Base-by-base conservation (phyloP, 2,329 filamentous ascomycete genomes). In the Diaporthe vexans region DNA sequence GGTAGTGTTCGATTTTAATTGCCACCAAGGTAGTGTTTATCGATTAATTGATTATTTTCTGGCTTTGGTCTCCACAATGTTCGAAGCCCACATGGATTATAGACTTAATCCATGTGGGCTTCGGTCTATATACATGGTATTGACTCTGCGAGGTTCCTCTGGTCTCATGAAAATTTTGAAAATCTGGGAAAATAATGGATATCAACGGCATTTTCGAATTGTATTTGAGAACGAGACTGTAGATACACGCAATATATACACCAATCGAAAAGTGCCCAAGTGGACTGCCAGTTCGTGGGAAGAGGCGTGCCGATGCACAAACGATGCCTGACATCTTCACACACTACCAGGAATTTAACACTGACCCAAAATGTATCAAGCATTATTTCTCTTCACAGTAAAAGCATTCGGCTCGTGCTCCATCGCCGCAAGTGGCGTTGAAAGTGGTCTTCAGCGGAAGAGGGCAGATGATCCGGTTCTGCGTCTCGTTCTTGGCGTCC, bases 391-490 rank as follows among this genome's bases (percentile, higher is more conserved):
- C 37, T 1, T 19, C 63, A 24, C 63, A 52, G 29, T 67, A 37
- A 37, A 67, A 67, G 63, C 63, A 67, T 4, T 52, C 33, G 46
- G 46, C 33, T 15, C 11, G 17, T 1, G 48, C 35, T 4, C 43
- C 43, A 6, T 67, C 63, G 8, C 10, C 33, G 19, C 48, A 67
- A 4, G 63, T 67, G 26, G 63, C 26, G 7, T 52, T 67, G n/a
- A 51, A 67, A 7, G 48, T 67, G 11, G 63, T 67, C 48, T 67
- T 51, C 5, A 37, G 19, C 10, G 63, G 63, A 11, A 35, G 33
- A 13, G 46, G 63, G 46, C 48, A 67, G 10, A 67, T 4, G 29
- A 52, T 51, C 4, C 63, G 19, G 48, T 52, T 67, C 33, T 52
- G 26, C 0, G 61, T 67, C 43, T 67, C 19, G 43, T 37, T 52